A percentile compares a stretch with the other conserved stretches of the same genome.
Evolutionary conservation across 805 yeast genomes (phyloP).

Genomic region (Candida verbasci): DNA sequence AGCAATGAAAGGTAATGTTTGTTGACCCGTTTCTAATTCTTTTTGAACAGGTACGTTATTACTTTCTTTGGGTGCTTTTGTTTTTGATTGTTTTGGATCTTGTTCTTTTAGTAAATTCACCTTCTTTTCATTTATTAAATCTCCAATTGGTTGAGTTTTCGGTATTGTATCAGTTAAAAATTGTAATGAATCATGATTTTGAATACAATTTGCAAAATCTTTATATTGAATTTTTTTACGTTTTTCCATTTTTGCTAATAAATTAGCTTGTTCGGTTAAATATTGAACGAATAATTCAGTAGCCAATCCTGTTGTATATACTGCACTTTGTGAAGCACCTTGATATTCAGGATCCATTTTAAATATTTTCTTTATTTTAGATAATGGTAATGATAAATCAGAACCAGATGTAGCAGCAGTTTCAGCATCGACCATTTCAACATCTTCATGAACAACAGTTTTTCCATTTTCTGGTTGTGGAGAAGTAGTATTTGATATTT

Average conservation of each 20-base stretch:
- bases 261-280: slow-evolving; percentile 65
- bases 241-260: slow-evolving; percentile 59
- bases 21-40: slow-evolving; percentile 38
- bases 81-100: neutral
- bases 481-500: slow-evolving; percentile 5
- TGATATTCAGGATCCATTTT: slow-evolving; percentile 72
- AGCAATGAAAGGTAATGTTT: slow-evolving; percentile 19
- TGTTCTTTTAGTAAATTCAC: slow-evolving; percentile 19
- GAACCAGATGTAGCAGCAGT: neutral
- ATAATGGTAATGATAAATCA: slow-evolving; percentile 46
- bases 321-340: slow-evolving; percentile 65
- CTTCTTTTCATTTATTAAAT: slow-evolving; percentile 41
- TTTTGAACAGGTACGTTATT: slow-evolving; percentile 2
- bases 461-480: neutral
- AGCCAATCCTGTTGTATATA: slow-evolving; percentile 72
- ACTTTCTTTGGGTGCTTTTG: slow-evolving; percentile 1
- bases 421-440: slow-evolving; percentile 9
- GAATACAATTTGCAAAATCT: slow-evolving; percentile 65
- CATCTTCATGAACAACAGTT: slow-evolving; percentile 8
- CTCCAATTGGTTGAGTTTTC: slow-evolving; percentile 47
- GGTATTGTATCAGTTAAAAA: slow-evolving; percentile 70
- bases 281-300: slow-evolving; percentile 70
- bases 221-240: slow-evolving; percentile 67
- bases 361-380: slow-evolving; percentile 66
- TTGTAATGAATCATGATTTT: slow-evolving; percentile 52